Evolutionary conservation across 2,329 filamentous ascomycete species (phyloP).

Genomic region (Penicillium verrucosum): DNA sequence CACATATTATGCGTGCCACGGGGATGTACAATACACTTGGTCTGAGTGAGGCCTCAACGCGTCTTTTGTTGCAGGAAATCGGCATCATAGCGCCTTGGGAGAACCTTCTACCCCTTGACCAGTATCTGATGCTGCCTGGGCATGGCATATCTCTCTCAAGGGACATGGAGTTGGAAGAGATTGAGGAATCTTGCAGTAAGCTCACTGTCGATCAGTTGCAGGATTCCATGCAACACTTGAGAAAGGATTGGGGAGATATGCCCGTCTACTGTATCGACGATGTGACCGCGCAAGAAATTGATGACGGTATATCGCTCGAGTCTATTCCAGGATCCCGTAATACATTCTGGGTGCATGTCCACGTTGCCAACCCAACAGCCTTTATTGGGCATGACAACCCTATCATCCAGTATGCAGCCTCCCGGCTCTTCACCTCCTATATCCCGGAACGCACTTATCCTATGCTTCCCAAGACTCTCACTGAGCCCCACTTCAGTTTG

Average conservation of each 20-base stretch:
- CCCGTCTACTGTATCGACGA: slow-evolving; percentile 61
- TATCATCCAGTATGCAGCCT: slow-evolving; percentile 54
- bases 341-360: slow-evolving; percentile 59
- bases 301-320: slow-evolving; percentile 62
- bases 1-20: slow-evolving; percentile 55
- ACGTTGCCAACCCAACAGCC: slow-evolving; percentile 63
- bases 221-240: slow-evolving; percentile 56
- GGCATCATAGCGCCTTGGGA: slow-evolving; percentile 60
- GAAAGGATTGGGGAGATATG: slow-evolving; percentile 56
- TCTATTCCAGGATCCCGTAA: slow-evolving; percentile 42
- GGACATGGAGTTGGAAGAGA: slow-evolving; percentile 32
- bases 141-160: slow-evolving; percentile 33
- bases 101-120: slow-evolving; percentile 52
- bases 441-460: slow-evolving; percentile 53
- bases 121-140: slow-evolving; percentile 52
- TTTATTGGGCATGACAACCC: slow-evolving; percentile 54
- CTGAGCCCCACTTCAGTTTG: slow-evolving; percentile 54
- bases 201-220: slow-evolving; percentile 32
- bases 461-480: slow-evolving; percentile 54
- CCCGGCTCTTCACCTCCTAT: slow-evolving; percentile 55
- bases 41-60: slow-evolving; percentile 40
- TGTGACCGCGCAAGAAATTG: slow-evolving; percentile 55
- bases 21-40: slow-evolving; percentile 52
- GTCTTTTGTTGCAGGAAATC: slow-evolving; percentile 58
- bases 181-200: slow-evolving; percentile 28